These are phyloP conservation scores for Cicer chorassanicum DNA, from an alignment of 306 rosid species.

Conservation along the genomic window DNA sequence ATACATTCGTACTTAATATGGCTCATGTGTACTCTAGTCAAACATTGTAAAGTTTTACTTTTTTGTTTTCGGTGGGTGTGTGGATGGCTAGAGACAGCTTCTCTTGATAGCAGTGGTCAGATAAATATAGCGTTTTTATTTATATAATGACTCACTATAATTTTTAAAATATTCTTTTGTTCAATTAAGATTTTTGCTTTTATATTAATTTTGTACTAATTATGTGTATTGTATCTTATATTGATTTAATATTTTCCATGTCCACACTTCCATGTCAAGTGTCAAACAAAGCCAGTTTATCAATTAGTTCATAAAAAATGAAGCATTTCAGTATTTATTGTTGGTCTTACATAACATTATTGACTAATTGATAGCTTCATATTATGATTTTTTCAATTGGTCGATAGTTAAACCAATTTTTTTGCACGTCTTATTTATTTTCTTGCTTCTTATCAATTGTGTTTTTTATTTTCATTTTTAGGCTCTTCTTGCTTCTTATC, in stretches of 20 bases:
- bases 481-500: not conserved
- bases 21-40: slow-evolving; percentile 15
- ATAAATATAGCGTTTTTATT: not conserved
- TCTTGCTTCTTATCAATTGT: slow-evolving; percentile 26
- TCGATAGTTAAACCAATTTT: slow-evolving; percentile 1
- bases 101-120: not conserved
- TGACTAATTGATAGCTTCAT: slow-evolving; percentile 5
- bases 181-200: not conserved
- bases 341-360: slow-evolving; percentile 9
- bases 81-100: slow-evolving; percentile 32
- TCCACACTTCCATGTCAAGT: slow-evolving; percentile 7
- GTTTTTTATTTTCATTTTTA: slow-evolving; percentile 32
- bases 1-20: not conserved
- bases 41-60: not conserved
- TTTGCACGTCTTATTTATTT: slow-evolving; percentile 27
- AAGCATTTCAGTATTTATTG: not conserved
- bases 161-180: not conserved
- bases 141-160: not conserved
- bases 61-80: not conserved
- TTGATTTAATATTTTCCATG: not conserved
- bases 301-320: slow-evolving; percentile 6
- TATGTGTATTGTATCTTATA: not conserved
- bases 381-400: not conserved
- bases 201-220: slow-evolving; percentile 3
- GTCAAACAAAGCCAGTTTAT: slow-evolving; percentile 4